Evolutionary conservation across 495 filamentous ascomycete species (phyloP), one percentile per base, ranked within the genome.

Genomic region (Penicillium riverlandense): DNA sequence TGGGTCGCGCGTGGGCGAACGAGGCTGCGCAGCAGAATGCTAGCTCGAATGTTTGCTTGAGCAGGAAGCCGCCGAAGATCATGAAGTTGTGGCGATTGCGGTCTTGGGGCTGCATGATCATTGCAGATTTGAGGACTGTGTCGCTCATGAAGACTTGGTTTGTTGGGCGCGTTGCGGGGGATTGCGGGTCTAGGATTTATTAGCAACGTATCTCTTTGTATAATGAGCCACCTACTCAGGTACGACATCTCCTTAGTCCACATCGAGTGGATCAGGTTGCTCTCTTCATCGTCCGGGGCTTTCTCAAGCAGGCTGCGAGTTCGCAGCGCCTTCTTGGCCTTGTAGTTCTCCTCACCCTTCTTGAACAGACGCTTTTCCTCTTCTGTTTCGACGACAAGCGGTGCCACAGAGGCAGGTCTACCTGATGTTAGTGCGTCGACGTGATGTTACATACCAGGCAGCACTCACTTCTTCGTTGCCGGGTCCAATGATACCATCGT

Each of bases 1-100:
- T 86, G 4, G 88, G 88, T 0, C 86, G 71, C 0, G 76, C 69
- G 58, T 89, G 86, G 0, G 86, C 77, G 50, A 86, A 86, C 4
- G 83, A 79, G 0, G 88, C 85, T n/a, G 82, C 85, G 58, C 85
- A 88, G 62, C 83, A 88, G 66, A 94, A 94, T n/a, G 88, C 86
- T 1, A 94, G 74, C 63, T 94, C 88, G 54, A 90, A 90, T 4
- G 84, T 84, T 48, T 84, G 78, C 58, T 88, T 88, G 0, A 94
- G 72, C 1, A 91, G 77, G 61, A 87, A 90, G 13, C 88, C 88
- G 15, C 88, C 88, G 55, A 91, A 94, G 40, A 94, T 89, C 86
- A 89, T 90, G 69, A 89, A 90, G 53, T 86, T 84, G 66, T 91
- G 86, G 3, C 86, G 72, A 62, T 91, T 91, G 30, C 87, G 81